A percentile compares a stretch with the other conserved stretches of the same genome.
phyloP scores from a whole-genome alignment of 768 basidiomycete species.

The Xerocomus brunneocitrinus region DNA sequence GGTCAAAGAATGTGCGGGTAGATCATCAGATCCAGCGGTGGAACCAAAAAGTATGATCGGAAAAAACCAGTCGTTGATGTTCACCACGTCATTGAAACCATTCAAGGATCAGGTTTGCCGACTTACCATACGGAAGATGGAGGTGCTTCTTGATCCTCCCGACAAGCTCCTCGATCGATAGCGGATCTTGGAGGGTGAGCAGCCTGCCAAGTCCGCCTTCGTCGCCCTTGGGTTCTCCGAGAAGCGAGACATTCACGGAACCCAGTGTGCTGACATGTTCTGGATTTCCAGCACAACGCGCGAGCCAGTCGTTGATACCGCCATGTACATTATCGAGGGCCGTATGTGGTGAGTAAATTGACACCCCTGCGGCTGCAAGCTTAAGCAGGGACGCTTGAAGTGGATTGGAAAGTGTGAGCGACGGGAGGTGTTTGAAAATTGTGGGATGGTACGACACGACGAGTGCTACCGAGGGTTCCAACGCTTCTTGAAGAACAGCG shows the following conservation, averaged over 20 bases:
- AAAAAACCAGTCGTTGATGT: neutral
- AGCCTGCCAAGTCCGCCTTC: conserved; percentile 67
- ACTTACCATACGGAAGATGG: conserved; percentile 51
- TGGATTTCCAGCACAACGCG: conserved; percentile 43
- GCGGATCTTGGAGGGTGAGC: conserved; percentile 54
- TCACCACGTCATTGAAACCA: conserved; percentile 9
- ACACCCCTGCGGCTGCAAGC: conserved; percentile 79
- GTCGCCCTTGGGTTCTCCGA: conserved; percentile 37
- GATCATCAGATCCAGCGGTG: conserved; percentile 17
- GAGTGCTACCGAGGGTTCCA: conserved; percentile 54
- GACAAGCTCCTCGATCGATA: conserved; percentile 58
- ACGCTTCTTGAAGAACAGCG: conserved; percentile 64
- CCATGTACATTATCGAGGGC: conserved; percentile 79
- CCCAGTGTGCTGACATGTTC: conserved; percentile 27
- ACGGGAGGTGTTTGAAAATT: conserved; percentile 70
- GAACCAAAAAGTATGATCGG: neutral
- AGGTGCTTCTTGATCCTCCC: conserved; percentile 67
- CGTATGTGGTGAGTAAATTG: conserved; percentile 85
- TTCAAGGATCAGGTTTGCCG: conserved; percentile 11
- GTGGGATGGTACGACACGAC: conserved; percentile 85
- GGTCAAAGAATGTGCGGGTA: conserved; percentile 8
- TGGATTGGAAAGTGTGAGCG: conserved; percentile 72
- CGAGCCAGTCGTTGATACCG: conserved; percentile 92
- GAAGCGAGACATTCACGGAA: conserved; percentile 29
- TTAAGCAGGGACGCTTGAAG: conserved; percentile 76